Conservation (phyloP, 805 yeast species). For the Myxozyma udenii region DNA sequence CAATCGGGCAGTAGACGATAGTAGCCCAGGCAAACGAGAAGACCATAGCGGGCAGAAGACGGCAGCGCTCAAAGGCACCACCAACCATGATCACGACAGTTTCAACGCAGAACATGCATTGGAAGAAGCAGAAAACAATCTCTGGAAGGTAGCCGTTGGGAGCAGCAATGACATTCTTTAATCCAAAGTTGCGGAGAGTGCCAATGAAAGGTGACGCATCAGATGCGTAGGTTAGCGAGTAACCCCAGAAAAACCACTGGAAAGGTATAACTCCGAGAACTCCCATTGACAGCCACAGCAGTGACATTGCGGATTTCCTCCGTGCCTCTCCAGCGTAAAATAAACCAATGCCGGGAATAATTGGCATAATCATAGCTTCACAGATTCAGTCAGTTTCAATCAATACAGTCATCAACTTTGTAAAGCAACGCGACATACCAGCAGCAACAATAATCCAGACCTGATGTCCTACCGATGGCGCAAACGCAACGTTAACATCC, state of each 20-base stretch:
- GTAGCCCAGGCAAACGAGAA: constrained; percentile 93
- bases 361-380: constrained; percentile 72
- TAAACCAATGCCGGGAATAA: constrained; percentile 95
- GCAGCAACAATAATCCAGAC: constrained; percentile 67
- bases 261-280: constrained; percentile 79
- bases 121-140: constrained; percentile 83
- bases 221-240: constrained; percentile 80
- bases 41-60: constrained; percentile 94
- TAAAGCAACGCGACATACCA: constrained; percentile 4
- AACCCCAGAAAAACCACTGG: constrained; percentile 99
- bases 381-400: neutral
- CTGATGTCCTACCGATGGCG: constrained; percentile 57
- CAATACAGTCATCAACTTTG: neutral
- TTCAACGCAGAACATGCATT: constrained; percentile 93
- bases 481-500: constrained; percentile 57
- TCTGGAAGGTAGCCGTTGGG: constrained; percentile 75
- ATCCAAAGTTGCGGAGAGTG: constrained; percentile 71
- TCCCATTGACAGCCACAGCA: constrained; percentile 92
- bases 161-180: constrained; percentile 77
- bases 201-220: constrained; percentile 72
- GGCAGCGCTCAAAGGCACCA: constrained; percentile 96
- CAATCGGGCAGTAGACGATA: constrained; percentile 91
- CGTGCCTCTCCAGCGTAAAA: constrained; percentile 90
- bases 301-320: constrained; percentile 88
- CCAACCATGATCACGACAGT: constrained; percentile 94